Evolutionary conservation across 495 filamentous ascomycete genomes (phyloP), one percentile per base, ranked within the genome.

Genomic region (Daldinia concentrica): DNA sequence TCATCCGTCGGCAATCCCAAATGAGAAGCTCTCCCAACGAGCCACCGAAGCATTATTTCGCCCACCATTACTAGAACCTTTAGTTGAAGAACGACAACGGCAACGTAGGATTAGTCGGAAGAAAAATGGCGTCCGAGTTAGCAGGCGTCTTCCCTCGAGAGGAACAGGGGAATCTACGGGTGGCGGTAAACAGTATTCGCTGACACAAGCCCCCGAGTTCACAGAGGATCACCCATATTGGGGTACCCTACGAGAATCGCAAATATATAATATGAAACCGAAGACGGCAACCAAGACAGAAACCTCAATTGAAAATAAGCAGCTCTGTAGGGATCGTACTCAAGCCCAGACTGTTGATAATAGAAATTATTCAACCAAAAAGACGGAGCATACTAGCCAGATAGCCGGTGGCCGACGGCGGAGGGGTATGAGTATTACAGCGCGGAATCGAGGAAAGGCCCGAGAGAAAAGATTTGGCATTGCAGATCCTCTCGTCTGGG

Each of bases 41-140:
- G 81, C 83, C 19, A 76, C 80, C 41, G 73, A 79, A 60, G 67
- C 81, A 64, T 76, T 76, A 64, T 76, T 79, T 66, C 71, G 70
- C 54, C 74, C 58, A 27, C 79, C 80, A 26, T 71, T 83, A 55
- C 73, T 73, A 58, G 72, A 75, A 19, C 70, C 72, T 51, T 62
- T 68, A 36, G 15, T 36, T 58, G 74, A 27, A 55, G 52, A 66
- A 48, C 50, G 62, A 60, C 70, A 63, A 36, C 57, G 60, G 54
- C 75, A 77, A 48, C 75, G 75, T n/a, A 74, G 75, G 59, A 74
- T 77, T 29, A 77, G 73, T 52, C 65, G 73, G 30, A 74, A 58
- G 29, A 72, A 68, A 64, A 58, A 77, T 74, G 75, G 75, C 26
- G 32, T 77, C 52, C 70, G 68, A 27, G 75, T 77, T 19, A 76